Evolutionary conservation across 2,329 filamentous ascomycete genomes (phyloP).

Genomic region (Paecilomyces formosus): DNA sequence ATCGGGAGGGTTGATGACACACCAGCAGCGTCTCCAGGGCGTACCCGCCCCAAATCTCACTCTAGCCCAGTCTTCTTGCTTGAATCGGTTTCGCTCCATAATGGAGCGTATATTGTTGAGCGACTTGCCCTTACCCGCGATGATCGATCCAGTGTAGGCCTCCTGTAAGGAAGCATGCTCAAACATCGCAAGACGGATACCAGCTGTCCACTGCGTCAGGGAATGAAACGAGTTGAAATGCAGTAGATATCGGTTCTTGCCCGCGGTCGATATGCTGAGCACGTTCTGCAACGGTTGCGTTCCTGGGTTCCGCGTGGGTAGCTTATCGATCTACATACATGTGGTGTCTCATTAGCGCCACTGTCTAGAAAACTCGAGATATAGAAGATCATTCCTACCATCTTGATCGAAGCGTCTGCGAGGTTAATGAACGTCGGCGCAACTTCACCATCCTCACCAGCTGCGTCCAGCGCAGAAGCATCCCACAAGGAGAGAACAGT

Average conservation of each 20-base stretch:
- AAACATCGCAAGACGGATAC: conserved; percentile 87
- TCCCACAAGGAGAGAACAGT: conserved; percentile 96
- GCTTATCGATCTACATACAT: conserved; percentile 65
- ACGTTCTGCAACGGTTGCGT: conserved; percentile 88
- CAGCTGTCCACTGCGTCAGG: conserved; percentile 90
- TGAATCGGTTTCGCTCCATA: conserved; percentile 70
- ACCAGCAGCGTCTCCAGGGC: conserved; percentile 95
- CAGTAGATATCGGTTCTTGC: conserved; percentile 87
- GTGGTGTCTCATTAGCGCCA: not conserved
- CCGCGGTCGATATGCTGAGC: conserved; percentile 89
- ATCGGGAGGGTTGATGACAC: conserved; percentile 83
- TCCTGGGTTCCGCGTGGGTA: conserved; percentile 70
- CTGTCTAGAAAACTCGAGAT: not conserved
- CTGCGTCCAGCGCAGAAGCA: conserved; percentile 80
- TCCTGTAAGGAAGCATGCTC: conserved; percentile 91
- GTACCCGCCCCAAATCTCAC: conserved; percentile 94
- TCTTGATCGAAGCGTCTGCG: conserved; percentile 95
- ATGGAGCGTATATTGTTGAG: conserved; percentile 87
- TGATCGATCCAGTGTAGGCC: conserved; percentile 90
- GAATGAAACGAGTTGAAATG: conserved; percentile 96
- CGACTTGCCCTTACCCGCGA: conserved; percentile 84
- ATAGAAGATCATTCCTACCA: conserved; percentile 53
- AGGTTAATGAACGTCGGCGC: conserved; percentile 91
- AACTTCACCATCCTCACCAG: conserved; percentile 76
- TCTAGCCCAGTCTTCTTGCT: conserved; percentile 85